phyloP scores from a whole-genome alignment of 257 asterid species.

The Solanum chiquidenum region DNA sequence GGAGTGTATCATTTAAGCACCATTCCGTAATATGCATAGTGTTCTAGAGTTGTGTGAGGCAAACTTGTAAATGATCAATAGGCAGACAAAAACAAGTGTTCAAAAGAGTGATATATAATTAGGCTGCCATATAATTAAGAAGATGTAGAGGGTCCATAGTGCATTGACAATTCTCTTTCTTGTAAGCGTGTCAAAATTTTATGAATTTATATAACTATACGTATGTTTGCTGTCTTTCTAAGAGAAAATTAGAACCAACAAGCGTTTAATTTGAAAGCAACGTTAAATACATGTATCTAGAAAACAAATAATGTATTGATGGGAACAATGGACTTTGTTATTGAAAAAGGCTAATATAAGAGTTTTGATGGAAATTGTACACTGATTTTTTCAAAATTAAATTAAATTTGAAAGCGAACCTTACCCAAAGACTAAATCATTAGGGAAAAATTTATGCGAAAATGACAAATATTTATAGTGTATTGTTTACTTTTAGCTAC shows the following conservation, averaged over 20 bases:
- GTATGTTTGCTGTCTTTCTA: not conserved
- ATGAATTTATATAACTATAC: not conserved
- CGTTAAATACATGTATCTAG: not conserved
- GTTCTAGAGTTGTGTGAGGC: not conserved
- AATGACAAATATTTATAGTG: not conserved
- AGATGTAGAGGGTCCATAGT: not conserved
- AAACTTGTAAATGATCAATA: not conserved
- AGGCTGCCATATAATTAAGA: not conserved
- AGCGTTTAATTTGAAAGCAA: not conserved
- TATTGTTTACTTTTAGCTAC: too few relatives aligned
- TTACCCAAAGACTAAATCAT: not conserved
- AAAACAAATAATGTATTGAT: not conserved
- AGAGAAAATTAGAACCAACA: not conserved
- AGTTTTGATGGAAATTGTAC: not conserved
- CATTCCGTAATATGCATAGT: not conserved
- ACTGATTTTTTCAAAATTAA: not conserved
- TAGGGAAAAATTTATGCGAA: not conserved
- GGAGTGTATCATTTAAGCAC: not conserved
- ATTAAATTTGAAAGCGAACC: not conserved
- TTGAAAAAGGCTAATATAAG: not conserved
- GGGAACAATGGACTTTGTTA: not conserved
- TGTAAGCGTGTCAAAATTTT: not conserved
- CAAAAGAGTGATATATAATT: not conserved
- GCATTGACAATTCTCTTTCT: not conserved
- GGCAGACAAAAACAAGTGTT: not conserved